Percentiles rank a stretch among this genome's conserved stretches.
phyloP scores from a whole-genome alignment of 176 grass and related monocot genomes.

The Alloteropsis semialata region DNA sequence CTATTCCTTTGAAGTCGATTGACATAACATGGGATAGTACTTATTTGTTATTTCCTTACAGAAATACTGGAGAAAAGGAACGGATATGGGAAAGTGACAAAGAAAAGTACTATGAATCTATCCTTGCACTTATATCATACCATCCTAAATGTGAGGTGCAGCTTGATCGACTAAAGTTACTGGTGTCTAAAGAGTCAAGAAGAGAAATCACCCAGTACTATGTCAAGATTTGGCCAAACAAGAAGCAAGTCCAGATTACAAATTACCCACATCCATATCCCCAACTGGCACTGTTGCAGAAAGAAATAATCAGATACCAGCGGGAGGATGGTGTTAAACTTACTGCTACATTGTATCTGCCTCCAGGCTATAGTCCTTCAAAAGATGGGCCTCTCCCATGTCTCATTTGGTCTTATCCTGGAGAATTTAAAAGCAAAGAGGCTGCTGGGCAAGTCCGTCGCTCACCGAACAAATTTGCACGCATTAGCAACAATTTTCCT shows the following conservation, averaged over 20 bases:
- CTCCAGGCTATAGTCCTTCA: slow-evolving; percentile 62
- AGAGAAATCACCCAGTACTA: slow-evolving; percentile 80
- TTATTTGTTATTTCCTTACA: slow-evolving; percentile 40
- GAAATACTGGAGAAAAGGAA: slow-evolving; percentile 78
- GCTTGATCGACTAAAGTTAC: slow-evolving; percentile 71
- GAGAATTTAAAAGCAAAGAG: slow-evolving; percentile 95
- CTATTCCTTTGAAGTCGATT: background rate
- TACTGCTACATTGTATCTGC: slow-evolving; percentile 79
- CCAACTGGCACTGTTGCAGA: slow-evolving; percentile 66
- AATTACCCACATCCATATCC: slow-evolving; percentile 85
- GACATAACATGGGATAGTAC: background rate
- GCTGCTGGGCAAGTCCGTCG: slow-evolving; percentile 82
- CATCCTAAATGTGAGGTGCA: slow-evolving; percentile 52
- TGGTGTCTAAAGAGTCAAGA: slow-evolving; percentile 81
- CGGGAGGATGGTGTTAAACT: slow-evolving; percentile 74
- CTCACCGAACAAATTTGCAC: slow-evolving; percentile 80
- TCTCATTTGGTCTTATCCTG: slow-evolving; percentile 81
- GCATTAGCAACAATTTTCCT: slow-evolving; percentile 60
- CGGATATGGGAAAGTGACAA: slow-evolving; percentile 81
- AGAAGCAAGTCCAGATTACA: slow-evolving; percentile 71
- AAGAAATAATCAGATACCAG: slow-evolving; percentile 88
- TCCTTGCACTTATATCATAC: slow-evolving; percentile 78
- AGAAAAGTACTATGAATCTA: slow-evolving; percentile 81
- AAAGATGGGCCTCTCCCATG: slow-evolving; percentile 73
- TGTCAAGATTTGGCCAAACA: slow-evolving; percentile 62